Evolutionary conservation across 2,329 filamentous ascomycete species (phyloP), one percentile per base, ranked within the genome.

Genomic region (Colletotrichum navitas): DNA sequence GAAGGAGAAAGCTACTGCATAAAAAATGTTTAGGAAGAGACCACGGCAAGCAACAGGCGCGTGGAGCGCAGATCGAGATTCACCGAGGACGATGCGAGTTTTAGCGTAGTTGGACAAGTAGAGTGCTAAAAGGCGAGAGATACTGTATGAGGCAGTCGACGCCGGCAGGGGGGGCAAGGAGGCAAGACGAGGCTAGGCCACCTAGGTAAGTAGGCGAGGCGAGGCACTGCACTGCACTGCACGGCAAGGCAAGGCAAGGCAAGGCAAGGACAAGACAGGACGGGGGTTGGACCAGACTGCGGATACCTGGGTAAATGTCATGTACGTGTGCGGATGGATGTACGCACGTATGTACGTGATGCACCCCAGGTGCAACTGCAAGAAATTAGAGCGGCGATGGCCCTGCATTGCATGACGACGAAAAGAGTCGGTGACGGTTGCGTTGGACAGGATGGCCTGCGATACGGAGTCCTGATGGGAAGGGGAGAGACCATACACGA

Each of bases 21-120:
- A 8, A 21, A 43, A 43, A 43, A 26, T 10, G 63, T 43, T 47
- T 71, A 59, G 68, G 51, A 63, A 60, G 66, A 54, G 52, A 71
- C 56, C 18, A 63, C 29, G 58, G 58, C 64, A 68, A 71, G 64
- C 64, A 68, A 68, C 68, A 71, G 62, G 68, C 65, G 65, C 68
- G 65, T 60, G 64, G 59, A 71, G 68, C 68, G 68, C 68, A 41
- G 68, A 71, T 68, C 68, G 65, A 68, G 68, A 71, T 68, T 63
- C 45, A 24, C 45, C 61, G 54, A 55, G 59, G 43, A 71, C 59
- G 68, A 71, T 71, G 68, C 41, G 34, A 60, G 63, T 68, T 60
- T 71, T 71, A 71, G 68, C 68, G 65, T 63, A 58, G 68, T 62
- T 18, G 41, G 68, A 62, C 56, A 71, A 66, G 63, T 62, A 61